Conservation (phyloP, 306 rosid species). For the Trifolium subterraneum region DNA sequence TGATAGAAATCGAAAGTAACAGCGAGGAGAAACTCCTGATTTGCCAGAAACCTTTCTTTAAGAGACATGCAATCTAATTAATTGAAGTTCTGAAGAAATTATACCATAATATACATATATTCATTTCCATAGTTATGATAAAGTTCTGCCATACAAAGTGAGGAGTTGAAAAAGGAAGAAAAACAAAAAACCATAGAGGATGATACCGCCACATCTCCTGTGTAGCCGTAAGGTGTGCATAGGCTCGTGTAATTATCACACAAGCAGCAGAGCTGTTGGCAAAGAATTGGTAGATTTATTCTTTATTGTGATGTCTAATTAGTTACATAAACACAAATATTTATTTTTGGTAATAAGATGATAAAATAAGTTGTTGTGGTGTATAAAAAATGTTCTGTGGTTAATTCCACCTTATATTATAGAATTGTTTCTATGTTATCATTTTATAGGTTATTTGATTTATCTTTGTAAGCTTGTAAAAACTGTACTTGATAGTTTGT, state of each 20-base stretch:
- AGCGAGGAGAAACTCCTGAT: slow-evolving; percentile 82
- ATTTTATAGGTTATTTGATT: slow-evolving; percentile 22
- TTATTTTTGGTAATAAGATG: slow-evolving; percentile 65
- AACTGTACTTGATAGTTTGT: too few relatives aligned
- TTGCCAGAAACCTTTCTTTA: slow-evolving; percentile 90
- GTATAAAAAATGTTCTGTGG: slow-evolving; percentile 50
- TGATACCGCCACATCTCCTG: slow-evolving; percentile 56
- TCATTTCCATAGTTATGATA: slow-evolving; percentile 63
- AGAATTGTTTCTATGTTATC: slow-evolving; percentile 29
- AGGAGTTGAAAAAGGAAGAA: slow-evolving; percentile 47
- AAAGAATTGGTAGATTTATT: slow-evolving; percentile 57
- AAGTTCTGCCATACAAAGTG: slow-evolving; percentile 54
- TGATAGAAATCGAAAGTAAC: slow-evolving; percentile 79
- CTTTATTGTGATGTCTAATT: slow-evolving; percentile 52
- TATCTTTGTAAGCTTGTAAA: not conserved
- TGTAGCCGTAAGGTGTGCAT: slow-evolving; percentile 83
- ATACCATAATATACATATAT: slow-evolving; percentile 52
- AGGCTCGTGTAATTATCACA: slow-evolving; percentile 77
- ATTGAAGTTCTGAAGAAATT: slow-evolving; percentile 46
- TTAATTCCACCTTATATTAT: slow-evolving; percentile 37
- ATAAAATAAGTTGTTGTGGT: slow-evolving; percentile 59
- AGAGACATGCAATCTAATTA: slow-evolving; percentile 68
- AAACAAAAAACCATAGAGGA: slow-evolving; percentile 43
- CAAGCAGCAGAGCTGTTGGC: slow-evolving; percentile 51
- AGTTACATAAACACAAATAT: slow-evolving; percentile 49